phyloP scores from a whole-genome alignment of 768 basidiomycete species.

The Leccinum uliginosum region DNA sequence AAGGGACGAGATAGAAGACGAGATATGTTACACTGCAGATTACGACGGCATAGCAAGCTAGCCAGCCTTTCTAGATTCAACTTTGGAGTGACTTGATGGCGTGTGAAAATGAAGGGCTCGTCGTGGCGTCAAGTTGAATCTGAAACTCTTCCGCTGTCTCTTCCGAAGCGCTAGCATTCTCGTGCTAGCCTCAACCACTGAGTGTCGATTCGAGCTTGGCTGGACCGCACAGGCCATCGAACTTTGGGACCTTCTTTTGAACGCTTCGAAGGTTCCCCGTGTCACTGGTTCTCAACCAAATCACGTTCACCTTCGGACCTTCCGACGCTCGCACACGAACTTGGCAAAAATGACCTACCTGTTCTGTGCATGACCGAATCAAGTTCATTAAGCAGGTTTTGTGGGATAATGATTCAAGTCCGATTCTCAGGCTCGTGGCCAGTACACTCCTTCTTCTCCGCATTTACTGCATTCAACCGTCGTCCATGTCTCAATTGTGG shows the following conservation, averaged over 20 bases:
- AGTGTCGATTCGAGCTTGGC: neutral
- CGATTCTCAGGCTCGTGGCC: neutral
- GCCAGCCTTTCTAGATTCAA: slow-evolving; percentile 18
- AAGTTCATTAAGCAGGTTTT: neutral
- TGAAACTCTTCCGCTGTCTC: neutral
- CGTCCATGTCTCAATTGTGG: neutral
- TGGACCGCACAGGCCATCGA: neutral
- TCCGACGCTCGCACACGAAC: neutral
- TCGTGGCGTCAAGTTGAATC: neutral
- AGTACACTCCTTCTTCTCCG: neutral
- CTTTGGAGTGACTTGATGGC: neutral
- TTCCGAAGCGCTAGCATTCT: too few relatives aligned
- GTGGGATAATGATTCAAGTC: neutral
- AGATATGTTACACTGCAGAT: slow-evolving; percentile 24
- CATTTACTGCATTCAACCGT: neutral
- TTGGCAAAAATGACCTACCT: neutral
- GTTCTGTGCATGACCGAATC: neutral
- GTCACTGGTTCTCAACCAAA: neutral
- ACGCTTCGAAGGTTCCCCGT: neutral
- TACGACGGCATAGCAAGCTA: slow-evolving; percentile 23
- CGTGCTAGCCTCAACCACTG: neutral
- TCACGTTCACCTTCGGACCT: neutral
- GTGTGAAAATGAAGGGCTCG: neutral
- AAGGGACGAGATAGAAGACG: slow-evolving; percentile 12
- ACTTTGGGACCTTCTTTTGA: neutral